Percentiles rank a stretch among this genome's conserved stretches.
Evolutionary conservation across 331 rosid genomes (phyloP).

Genomic region (Quercus phellos): DNA sequence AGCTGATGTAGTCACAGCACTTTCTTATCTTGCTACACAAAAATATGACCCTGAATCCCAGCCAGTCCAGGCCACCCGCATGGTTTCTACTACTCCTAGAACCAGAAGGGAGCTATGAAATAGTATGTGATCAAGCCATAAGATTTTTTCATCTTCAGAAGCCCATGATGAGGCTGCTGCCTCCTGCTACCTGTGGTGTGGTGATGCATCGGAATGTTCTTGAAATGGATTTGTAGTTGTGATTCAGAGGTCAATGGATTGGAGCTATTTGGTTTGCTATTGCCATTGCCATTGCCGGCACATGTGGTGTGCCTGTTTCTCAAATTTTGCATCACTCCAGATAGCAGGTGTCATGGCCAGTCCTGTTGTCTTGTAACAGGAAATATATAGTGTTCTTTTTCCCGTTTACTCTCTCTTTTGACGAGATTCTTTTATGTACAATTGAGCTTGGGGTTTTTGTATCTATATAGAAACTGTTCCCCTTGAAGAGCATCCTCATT

Average conservation of each 20-base stretch:
- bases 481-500: neutral
- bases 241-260: constrained; percentile 9
- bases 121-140: neutral
- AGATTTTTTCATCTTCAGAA: neutral
- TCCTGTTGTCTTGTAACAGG: constrained; percentile 5
- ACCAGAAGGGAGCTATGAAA: constrained; percentile 27
- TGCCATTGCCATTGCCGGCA: neutral
- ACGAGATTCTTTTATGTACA: constrained; percentile 21
- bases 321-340: constrained; percentile 13
- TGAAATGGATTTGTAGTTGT: neutral
- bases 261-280: neutral
- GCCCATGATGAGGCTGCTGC: neutral
- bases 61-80: constrained; percentile 14
- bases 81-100: constrained; percentile 21
- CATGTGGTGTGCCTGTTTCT: constrained; percentile 2
- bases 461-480: constrained; percentile 22
- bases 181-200: neutral
- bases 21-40: constrained; percentile 37
- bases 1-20: constrained; percentile 41
- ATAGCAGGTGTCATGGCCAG: constrained; percentile 12
- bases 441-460: constrained; percentile 26
- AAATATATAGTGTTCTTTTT: neutral
- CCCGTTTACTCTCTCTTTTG: neutral
- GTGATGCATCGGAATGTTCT: neutral
- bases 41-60: constrained; percentile 21